These are phyloP conservation scores for Geum urbanum DNA, from an alignment of 306 rosid species.

Conservation along the genomic window DNA sequence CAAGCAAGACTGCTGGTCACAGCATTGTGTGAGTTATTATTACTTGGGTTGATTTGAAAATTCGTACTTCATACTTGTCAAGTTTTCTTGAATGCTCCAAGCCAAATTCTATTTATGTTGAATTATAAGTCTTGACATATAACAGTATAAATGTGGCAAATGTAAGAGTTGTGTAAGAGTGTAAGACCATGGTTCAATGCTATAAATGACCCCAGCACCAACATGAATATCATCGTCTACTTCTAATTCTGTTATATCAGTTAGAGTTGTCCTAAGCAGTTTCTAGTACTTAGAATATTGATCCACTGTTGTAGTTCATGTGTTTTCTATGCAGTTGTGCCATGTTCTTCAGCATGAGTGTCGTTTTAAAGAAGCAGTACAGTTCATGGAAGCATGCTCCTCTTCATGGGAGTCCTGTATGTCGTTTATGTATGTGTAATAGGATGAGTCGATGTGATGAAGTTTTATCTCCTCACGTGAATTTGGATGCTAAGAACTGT, in stretches of 20 bases:
- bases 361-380: slow-evolving; percentile 70
- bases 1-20: slow-evolving; percentile 71
- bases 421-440: slow-evolving; percentile 60
- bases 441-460: slow-evolving; percentile 7
- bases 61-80: too few relatives aligned
- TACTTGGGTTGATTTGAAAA: slow-evolving; percentile 11
- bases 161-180: too few relatives aligned
- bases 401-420: slow-evolving; percentile 57
- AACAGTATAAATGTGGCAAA: not conserved
- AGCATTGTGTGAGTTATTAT: slow-evolving; percentile 74
- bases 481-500: slow-evolving; percentile 14
- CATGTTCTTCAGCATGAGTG: slow-evolving; percentile 82
- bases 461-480: slow-evolving; percentile 8
- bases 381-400: slow-evolving; percentile 80
- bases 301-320: slow-evolving; percentile 16
- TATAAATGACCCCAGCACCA: slow-evolving; percentile 13
- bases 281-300: slow-evolving; percentile 3
- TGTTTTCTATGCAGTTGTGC: slow-evolving; percentile 60
- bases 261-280: slow-evolving; percentile 1
- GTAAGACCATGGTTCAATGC: slow-evolving; percentile 3
- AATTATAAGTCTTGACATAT: not conserved
- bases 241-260: not conserved
- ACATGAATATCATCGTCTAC: not conserved
- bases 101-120: not conserved
- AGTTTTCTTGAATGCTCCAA: not conserved